Percentiles rank a stretch among this genome's conserved stretches.
Evolutionary conservation across 176 grass and related monocot species (phyloP).

Genomic region (Dactylis glomerata): DNA sequence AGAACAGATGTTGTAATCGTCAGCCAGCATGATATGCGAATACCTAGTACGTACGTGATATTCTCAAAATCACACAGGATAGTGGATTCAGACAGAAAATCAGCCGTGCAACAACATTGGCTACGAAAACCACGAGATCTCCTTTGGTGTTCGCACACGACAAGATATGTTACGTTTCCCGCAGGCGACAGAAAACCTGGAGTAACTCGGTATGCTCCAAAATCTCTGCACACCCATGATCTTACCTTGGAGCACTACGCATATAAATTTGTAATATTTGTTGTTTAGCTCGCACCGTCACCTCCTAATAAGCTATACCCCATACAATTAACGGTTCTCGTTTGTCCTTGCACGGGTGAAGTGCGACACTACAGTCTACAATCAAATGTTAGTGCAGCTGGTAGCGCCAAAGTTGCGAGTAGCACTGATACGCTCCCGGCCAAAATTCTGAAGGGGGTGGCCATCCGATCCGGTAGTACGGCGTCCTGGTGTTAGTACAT

Average conservation of each 20-base stretch:
- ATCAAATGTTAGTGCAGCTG: slow-evolving; percentile 4
- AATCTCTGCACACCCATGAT: not conserved
- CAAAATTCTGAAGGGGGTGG: not conserved
- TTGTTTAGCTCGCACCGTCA: slow-evolving; percentile 18
- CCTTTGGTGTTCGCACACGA: too few species aligned
- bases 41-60: too few species aligned
- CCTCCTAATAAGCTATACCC: not conserved
- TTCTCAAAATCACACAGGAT: too few species aligned
- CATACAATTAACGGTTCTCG: not conserved
- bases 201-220: not conserved
- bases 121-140: too few species aligned
- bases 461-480: slow-evolving; percentile 19
- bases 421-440: not conserved
- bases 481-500: not conserved
- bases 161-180: not conserved
- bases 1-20: too few species aligned
- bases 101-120: too few species aligned
- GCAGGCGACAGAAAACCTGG: not conserved
- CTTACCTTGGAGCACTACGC: not conserved
- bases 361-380: slow-evolving; percentile 26
- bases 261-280: not conserved
- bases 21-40: too few species aligned
- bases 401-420: not conserved
- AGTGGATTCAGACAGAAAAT: too few species aligned
- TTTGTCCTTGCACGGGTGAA: slow-evolving; percentile 25